Conservation (phyloP, 495 filamentous ascomycete species). For the Acidomyces sp. region DNA sequence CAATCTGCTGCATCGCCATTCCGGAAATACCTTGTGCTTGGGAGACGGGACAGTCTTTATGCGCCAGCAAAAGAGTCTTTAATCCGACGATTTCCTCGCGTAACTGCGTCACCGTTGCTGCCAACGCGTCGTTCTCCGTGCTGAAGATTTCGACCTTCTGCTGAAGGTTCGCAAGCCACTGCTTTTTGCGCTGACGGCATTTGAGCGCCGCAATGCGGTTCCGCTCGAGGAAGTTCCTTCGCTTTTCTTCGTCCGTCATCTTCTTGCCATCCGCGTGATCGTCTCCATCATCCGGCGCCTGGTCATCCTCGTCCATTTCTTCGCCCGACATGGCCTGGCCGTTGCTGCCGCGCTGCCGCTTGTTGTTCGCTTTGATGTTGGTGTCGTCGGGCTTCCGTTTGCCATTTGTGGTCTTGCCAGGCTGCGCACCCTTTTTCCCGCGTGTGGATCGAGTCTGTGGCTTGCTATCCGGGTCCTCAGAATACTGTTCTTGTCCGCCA, state of each 20-base stretch:
- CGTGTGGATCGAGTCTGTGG: constrained; percentile 46
- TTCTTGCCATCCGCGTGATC: constrained; percentile 47
- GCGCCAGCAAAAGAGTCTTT: constrained; percentile 82
- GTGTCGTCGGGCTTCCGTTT: constrained; percentile 74
- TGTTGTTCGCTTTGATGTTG: constrained; percentile 50
- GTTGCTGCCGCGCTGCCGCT: constrained; percentile 56
- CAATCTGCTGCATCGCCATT: constrained; percentile 51
- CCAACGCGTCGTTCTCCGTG: constrained; percentile 79
- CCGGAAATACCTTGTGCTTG: constrained; percentile 70
- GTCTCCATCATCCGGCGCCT: constrained; percentile 27
- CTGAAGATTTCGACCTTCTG: constrained; percentile 86
- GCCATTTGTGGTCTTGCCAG: constrained; percentile 41
- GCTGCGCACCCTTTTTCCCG: constrained; percentile 49
- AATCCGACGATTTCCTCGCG: constrained; percentile 92
- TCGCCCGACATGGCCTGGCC: constrained; percentile 30
- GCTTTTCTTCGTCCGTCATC: constrained; percentile 98
- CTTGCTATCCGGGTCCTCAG: constrained; percentile 51
- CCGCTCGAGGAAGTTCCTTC: constrained; percentile 92
- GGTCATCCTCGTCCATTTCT: constrained; percentile 28
- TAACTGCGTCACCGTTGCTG: constrained; percentile 64
- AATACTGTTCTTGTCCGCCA: constrained; percentile 57
- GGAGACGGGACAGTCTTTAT: constrained; percentile 92
- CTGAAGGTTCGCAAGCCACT: constrained; percentile 94
- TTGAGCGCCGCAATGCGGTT: constrained; percentile 94
- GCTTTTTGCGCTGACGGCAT: constrained; percentile 96